A percentile compares a stretch with the other conserved stretches of the same genome.
Conservation (phyloP, 371 early-diverging fungal species). For the Rhizopus sp. region DNA sequence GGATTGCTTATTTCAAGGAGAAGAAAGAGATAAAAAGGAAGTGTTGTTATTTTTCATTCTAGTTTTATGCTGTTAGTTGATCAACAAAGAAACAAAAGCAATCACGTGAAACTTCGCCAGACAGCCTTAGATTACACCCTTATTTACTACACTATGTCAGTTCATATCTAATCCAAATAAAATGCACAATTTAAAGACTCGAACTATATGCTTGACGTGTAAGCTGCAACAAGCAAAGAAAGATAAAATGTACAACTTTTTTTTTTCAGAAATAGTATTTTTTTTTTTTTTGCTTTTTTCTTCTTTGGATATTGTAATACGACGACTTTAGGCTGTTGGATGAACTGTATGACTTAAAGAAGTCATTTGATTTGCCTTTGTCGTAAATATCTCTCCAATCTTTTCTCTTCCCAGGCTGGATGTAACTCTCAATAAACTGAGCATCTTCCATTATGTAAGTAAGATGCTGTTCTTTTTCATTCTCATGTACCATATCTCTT, state of each 20-base stretch:
- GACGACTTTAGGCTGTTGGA: conserved; percentile 9
- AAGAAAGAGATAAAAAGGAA: too few relatives aligned
- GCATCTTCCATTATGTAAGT: conserved; percentile 8
- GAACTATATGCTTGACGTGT: conserved; percentile 14
- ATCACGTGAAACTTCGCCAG: too few relatives aligned
- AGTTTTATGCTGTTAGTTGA: too few relatives aligned
- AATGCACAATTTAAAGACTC: conserved; percentile 8
- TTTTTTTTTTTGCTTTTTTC: conserved; percentile 13
- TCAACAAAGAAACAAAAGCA: too few relatives aligned
- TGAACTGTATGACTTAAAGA: conserved; percentile 13
- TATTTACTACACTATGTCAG: conserved; percentile 17
- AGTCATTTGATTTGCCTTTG: conserved; percentile 12
- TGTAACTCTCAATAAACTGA: conserved; percentile 15
- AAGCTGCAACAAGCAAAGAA: conserved; percentile 7
- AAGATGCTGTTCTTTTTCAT: conserved; percentile 7
- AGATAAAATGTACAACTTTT: conserved; percentile 9
- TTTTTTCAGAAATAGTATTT: conserved; percentile 11
- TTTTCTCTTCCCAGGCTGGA: conserved; percentile 14
- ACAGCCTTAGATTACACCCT: too few relatives aligned
- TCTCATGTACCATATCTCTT: conserved; percentile 8
- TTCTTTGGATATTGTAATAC: conserved; percentile 10
- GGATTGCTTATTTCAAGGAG: too few relatives aligned
- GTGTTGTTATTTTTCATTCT: too few relatives aligned
- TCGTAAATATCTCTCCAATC: conserved; percentile 11
- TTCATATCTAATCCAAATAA: conserved; percentile 16